A percentile compares a stretch with the other conserved stretches of the same genome.
Conservation (phyloP, 2,329 filamentous ascomycete genomes). For the Fusarium agapanthi region DNA sequence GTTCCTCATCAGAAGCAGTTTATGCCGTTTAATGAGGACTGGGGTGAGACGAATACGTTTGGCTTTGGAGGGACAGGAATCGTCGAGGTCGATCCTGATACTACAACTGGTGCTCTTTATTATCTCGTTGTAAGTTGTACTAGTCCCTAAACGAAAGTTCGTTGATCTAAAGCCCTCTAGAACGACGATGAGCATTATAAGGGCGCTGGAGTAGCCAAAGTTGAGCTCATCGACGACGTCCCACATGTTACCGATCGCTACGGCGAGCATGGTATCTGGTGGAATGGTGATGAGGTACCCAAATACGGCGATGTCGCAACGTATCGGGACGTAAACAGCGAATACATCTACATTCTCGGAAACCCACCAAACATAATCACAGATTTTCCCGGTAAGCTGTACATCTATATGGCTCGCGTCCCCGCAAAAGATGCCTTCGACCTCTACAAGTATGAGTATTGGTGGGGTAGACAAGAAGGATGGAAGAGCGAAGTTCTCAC, state of each 20-base stretch:
- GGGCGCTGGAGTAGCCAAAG: constrained; percentile 49
- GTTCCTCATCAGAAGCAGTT: constrained; percentile 48
- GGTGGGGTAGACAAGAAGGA: constrained; percentile 50
- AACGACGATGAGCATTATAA: constrained; percentile 47
- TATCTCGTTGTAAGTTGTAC: constrained; percentile 47
- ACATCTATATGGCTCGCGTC: constrained; percentile 51
- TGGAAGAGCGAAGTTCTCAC: constrained; percentile 48
- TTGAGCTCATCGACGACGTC: constrained; percentile 45
- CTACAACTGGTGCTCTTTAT: constrained; percentile 45
- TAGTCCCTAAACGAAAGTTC: rapidly evolving
- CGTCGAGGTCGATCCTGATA: constrained; percentile 45
- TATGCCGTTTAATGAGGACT: constrained; percentile 47
- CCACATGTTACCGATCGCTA: constrained; percentile 48
- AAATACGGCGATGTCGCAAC: constrained; percentile 51
- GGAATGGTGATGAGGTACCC: constrained; percentile 42
- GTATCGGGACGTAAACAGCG: constrained; percentile 50
- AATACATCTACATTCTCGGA: constrained; percentile 51
- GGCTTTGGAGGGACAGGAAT: constrained; percentile 53
- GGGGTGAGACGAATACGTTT: constrained; percentile 48
- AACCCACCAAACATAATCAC: constrained; percentile 47
- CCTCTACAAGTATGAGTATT: constrained; percentile 51
- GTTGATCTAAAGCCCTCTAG: constrained; percentile 7
- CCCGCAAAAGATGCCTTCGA: constrained; percentile 48
- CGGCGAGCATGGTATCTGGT: constrained; percentile 46
- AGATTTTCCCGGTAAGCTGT: constrained; percentile 38